Conservation (phyloP, 345 rosid species). For the Cardiospermum halicacabum region DNA sequence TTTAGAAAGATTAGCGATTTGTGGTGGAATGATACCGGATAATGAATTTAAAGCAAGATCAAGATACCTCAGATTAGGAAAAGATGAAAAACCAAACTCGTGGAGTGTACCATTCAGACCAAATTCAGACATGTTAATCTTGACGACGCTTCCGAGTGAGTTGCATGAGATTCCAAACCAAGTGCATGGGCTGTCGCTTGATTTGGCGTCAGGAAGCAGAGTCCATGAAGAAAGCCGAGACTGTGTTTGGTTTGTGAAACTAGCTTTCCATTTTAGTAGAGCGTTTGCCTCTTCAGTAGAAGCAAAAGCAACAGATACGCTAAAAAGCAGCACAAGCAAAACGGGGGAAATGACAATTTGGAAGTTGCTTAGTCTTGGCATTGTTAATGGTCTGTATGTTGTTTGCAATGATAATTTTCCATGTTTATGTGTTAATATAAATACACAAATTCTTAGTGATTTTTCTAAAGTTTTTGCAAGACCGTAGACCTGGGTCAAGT, state of each 20-base stretch:
- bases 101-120: constrained; percentile 23
- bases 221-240: constrained; percentile 19
- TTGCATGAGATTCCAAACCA: constrained; percentile 31
- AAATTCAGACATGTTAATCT: constrained; percentile 19
- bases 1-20: constrained; percentile 18
- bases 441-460: no score
- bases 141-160: not conserved
- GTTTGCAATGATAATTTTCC: no score
- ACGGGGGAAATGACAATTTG: no score
- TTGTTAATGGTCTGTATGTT: no score
- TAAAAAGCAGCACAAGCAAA: no score
- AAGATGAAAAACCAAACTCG: constrained; percentile 17
- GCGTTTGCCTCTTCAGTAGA: no score
- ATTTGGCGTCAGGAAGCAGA: not conserved
- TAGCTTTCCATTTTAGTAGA: no score
- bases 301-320: no score
- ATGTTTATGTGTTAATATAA: no score
- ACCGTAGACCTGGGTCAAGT: not conserved
- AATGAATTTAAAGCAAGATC: constrained; percentile 24
- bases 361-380: no score
- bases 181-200: not conserved
- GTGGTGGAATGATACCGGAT: not conserved
- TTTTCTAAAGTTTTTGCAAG: not conserved
- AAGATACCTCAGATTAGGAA: constrained; percentile 23
- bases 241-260: not conserved